phyloP scores from a whole-genome alignment of 108 stramenopile genomes.

The Cyclotella baltica region DNA sequence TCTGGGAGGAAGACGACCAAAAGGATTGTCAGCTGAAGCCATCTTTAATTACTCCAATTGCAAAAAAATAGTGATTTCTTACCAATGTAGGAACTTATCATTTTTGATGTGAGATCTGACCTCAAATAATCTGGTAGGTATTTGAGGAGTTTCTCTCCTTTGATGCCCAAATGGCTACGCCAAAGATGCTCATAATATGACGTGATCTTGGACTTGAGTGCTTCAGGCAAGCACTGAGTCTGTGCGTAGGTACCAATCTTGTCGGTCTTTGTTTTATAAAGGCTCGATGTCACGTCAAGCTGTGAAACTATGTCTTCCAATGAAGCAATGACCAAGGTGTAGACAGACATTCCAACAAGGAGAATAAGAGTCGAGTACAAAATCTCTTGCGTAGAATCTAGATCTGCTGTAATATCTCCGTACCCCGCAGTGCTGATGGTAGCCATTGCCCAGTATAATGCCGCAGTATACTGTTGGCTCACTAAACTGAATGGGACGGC shows the following conservation, averaged over 20 bases:
- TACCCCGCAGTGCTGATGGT: slow-evolving; percentile 69
- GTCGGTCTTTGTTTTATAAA: slow-evolving; percentile 60
- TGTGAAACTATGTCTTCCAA: slow-evolving; percentile 74
- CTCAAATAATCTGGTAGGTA: slow-evolving; percentile 50
- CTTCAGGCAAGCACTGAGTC: slow-evolving; percentile 40
- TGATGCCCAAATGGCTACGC: slow-evolving; percentile 57
- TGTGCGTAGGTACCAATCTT: slow-evolving; percentile 39
- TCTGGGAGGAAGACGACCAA: no score
- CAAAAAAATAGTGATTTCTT: no score
- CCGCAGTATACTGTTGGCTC: slow-evolving; percentile 48
- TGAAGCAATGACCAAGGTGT: slow-evolving; percentile 58
- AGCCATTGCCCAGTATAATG: slow-evolving; percentile 64
- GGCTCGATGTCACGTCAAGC: slow-evolving; percentile 64
- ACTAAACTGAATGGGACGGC: slow-evolving; percentile 14
- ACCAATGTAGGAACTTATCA: slow-evolving; percentile 26
- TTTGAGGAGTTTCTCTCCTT: slow-evolving; percentile 46
- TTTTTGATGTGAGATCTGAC: slow-evolving; percentile 41
- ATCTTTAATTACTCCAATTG: no score
- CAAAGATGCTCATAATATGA: slow-evolving; percentile 59
- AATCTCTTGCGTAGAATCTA: slow-evolving; percentile 51
- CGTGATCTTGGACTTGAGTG: slow-evolving; percentile 39
- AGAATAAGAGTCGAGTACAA: slow-evolving; percentile 55
- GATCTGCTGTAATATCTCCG: slow-evolving; percentile 59
- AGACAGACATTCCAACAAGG: slow-evolving; percentile 56
- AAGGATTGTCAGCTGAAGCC: no score